A percentile compares a stretch with the other conserved stretches of the same genome.
phyloP scores from a whole-genome alignment of 1,139 yeast genomes.

The Candida sp. region DNA sequence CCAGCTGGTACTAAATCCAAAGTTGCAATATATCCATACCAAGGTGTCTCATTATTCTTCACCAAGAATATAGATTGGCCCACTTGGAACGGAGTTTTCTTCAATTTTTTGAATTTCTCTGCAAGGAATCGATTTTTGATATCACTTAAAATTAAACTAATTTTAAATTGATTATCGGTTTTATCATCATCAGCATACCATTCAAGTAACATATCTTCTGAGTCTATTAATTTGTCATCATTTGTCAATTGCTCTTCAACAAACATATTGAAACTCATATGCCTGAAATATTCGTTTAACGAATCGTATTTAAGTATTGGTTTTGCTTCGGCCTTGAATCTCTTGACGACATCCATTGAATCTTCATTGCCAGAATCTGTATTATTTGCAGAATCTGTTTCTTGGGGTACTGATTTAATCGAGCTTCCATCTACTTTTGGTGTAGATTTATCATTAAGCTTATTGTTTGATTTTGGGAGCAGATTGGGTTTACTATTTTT shows the following conservation, averaged over 20 bases:
- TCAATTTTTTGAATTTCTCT: slow-evolving; percentile 36
- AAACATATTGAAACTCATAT: slow-evolving; percentile 59
- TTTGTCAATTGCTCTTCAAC: slow-evolving; percentile 58
- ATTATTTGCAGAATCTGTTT: too few species aligned
- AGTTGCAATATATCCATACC: slow-evolving; percentile 48
- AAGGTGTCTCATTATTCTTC: slow-evolving; percentile 32
- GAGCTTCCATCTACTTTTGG: too few species aligned
- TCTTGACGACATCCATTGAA: not conserved
- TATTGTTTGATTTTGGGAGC: too few species aligned
- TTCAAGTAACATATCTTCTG: slow-evolving; percentile 40
- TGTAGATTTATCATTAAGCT: too few species aligned
- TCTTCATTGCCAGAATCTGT: not conserved
- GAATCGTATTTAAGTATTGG: slow-evolving; percentile 49
- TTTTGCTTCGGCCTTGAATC: slow-evolving; percentile 5
- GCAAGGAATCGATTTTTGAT: slow-evolving; percentile 40
- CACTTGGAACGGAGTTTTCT: slow-evolving; percentile 45
- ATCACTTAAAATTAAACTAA: slow-evolving; percentile 34
- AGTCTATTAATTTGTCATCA: slow-evolving; percentile 25
- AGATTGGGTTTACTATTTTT: too few species aligned
- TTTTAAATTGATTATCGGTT: slow-evolving; percentile 35
- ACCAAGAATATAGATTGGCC: slow-evolving; percentile 48
- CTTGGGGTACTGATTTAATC: too few species aligned
- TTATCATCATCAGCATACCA: slow-evolving; percentile 52
- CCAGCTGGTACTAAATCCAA: slow-evolving; percentile 24
- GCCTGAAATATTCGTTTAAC: slow-evolving; percentile 51